These are phyloP conservation scores for Sarocladium strictum DNA, from an alignment of 2,329 filamentous ascomycete species.

Conservation along the genomic window DNA sequence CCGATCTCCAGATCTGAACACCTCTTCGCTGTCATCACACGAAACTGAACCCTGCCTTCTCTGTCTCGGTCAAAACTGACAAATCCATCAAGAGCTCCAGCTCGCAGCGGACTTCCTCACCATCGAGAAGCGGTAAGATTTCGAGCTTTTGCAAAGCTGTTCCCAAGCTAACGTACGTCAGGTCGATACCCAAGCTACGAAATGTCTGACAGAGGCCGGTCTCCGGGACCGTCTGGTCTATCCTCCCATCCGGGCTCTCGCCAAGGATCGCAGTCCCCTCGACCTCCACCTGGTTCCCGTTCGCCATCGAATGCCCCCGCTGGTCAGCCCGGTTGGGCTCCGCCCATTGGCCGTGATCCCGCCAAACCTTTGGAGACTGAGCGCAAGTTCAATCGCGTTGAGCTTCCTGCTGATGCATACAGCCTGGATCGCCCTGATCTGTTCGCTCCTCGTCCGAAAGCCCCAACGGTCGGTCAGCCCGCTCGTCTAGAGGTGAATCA, in stretches of 20 bases:
- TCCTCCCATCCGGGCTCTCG: background rate
- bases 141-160: background rate
- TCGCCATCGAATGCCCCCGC: conserved; percentile 13
- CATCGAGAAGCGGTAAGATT: background rate
- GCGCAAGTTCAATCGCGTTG: conserved; percentile 43
- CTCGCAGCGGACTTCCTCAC: background rate
- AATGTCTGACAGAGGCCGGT: conserved; percentile 10
- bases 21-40: background rate
- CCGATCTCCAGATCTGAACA: background rate
- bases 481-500: conserved; percentile 63
- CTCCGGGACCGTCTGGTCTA: background rate
- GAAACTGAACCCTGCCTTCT: background rate
- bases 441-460: conserved; percentile 27
- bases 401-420: conserved; percentile 54
- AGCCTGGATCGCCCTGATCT: conserved; percentile 25
- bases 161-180: background rate
- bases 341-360: conserved; percentile 37
- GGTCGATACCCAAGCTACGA: background rate
- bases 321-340: conserved; percentile 17
- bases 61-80: background rate
- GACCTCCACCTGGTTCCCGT: conserved; percentile 9
- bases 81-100: background rate
- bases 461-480: conserved; percentile 52
- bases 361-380: conserved; percentile 25
- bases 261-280: background rate